Evolutionary conservation across 345 rosid species (phyloP).

Genomic region (Moricandia moricandioides): DNA sequence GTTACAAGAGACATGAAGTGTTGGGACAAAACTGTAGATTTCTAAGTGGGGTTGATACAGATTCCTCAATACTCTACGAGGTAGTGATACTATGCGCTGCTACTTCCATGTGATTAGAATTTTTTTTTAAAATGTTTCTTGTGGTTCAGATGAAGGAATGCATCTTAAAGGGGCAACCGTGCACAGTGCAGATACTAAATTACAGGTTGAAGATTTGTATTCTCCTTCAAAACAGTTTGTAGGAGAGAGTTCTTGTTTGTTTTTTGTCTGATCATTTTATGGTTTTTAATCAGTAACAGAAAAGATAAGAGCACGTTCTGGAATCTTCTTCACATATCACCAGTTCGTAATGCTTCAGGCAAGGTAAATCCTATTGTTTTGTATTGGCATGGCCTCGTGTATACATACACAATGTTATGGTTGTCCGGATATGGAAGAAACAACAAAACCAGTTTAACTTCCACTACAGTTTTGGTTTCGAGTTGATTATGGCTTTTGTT

Average conservation of each 20-base stretch:
- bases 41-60: conserved; percentile 70
- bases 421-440: no score
- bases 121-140: not conserved
- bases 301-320: conserved; percentile 77
- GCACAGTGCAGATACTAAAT: conserved; percentile 90
- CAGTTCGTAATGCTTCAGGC: conserved; percentile 90
- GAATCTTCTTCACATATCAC: conserved; percentile 92
- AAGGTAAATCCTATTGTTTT: conserved; percentile 48
- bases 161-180: conserved; percentile 60
- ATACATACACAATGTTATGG: not conserved
- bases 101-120: not conserved
- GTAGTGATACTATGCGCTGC: conserved; percentile 29
- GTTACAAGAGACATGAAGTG: conserved; percentile 81
- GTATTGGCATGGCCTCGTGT: not conserved
- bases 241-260: conserved; percentile 17
- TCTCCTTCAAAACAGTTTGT: not conserved
- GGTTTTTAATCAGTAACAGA: conserved; percentile 47
- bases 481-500: no score
- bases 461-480: no score
- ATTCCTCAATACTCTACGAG: conserved; percentile 51
- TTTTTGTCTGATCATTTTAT: conserved; percentile 19
- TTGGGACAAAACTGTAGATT: conserved; percentile 73
- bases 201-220: conserved; percentile 66
- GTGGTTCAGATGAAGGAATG: conserved; percentile 62
- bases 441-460: no score